phyloP scores from a whole-genome alignment of 1,284 basidiomycete genomes.

The Rhodotorula glutinis region DNA sequence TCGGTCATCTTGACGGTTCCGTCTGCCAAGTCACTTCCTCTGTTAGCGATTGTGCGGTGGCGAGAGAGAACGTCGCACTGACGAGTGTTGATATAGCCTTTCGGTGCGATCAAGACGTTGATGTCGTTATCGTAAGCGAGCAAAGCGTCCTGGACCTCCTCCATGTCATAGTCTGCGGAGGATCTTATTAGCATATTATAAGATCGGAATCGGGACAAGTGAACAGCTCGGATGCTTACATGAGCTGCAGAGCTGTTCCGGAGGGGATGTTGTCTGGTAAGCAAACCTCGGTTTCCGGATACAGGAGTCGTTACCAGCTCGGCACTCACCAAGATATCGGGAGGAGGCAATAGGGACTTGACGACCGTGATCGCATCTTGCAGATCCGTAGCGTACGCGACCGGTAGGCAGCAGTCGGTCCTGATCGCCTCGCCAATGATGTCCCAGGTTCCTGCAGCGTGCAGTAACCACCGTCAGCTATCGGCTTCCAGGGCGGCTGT shows the following conservation, averaged over 20 bases:
- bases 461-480: too few relatives aligned
- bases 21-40: not conserved
- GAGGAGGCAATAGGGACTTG: not conserved
- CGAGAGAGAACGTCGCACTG: not conserved
- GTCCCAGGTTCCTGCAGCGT: conserved; percentile 8
- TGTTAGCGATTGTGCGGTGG: not conserved
- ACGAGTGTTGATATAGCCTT: conserved; percentile 2
- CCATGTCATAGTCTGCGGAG: not conserved
- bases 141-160: conserved; percentile 8
- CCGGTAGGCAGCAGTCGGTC: not conserved
- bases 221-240: too few relatives aligned
- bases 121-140: conserved; percentile 7
- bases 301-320: too few relatives aligned
- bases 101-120: conserved; percentile 1
- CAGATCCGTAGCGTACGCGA: not conserved
- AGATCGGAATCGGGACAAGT: not conserved
- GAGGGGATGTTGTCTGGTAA: not conserved
- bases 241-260: not conserved
- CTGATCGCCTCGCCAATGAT: not conserved
- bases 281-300: too few relatives aligned
- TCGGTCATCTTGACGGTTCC: not conserved
- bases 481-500: too few relatives aligned
- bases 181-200: too few relatives aligned
- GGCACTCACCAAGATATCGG: conserved; percentile 3
- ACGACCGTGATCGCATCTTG: conserved; percentile 9